Conservation (phyloP, 2,329 filamentous ascomycete genomes). For the Aschersonia sp. region DNA sequence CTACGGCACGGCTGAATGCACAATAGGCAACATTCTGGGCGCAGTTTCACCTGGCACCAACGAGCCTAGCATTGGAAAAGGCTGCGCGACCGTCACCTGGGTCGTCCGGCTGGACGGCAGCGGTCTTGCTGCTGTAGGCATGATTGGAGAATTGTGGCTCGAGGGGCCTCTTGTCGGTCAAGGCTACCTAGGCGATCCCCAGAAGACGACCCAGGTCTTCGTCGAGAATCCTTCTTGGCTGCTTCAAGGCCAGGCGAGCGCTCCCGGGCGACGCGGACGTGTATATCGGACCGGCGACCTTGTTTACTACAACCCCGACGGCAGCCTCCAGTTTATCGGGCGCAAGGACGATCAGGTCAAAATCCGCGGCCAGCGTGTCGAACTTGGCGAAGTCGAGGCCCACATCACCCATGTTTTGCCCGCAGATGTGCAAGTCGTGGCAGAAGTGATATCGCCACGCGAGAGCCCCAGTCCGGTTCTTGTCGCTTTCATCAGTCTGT, state of each 20-base stretch:
- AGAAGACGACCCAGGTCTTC: constrained; percentile 16
- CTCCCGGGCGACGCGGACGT: constrained; percentile 4
- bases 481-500: constrained; percentile 4
- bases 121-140: constrained; percentile 5
- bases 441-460: constrained; percentile 5
- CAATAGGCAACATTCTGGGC: not conserved
- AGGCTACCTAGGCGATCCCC: constrained; percentile 29
- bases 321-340: constrained; percentile 1
- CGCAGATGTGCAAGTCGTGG: constrained; percentile 1
- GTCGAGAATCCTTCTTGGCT: constrained; percentile 11
- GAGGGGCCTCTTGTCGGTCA: constrained; percentile 32
- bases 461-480: constrained; percentile 3
- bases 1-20: constrained; percentile 10
- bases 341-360: constrained; percentile 15
- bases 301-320: constrained; percentile 6
- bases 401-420: not conserved
- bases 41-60: not conserved
- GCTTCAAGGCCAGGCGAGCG: not conserved
- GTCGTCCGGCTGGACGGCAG: constrained; percentile 5
- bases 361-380: constrained; percentile 33
- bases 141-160: constrained; percentile 19
- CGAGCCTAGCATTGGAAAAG: constrained; percentile 2
- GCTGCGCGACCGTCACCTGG: constrained; percentile 6
- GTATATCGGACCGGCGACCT: constrained; percentile 9
- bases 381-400: constrained; percentile 17